These are phyloP conservation scores for Sporothrix globosa DNA, from an alignment of 2,329 filamentous ascomycete species.

Conservation along the genomic window DNA sequence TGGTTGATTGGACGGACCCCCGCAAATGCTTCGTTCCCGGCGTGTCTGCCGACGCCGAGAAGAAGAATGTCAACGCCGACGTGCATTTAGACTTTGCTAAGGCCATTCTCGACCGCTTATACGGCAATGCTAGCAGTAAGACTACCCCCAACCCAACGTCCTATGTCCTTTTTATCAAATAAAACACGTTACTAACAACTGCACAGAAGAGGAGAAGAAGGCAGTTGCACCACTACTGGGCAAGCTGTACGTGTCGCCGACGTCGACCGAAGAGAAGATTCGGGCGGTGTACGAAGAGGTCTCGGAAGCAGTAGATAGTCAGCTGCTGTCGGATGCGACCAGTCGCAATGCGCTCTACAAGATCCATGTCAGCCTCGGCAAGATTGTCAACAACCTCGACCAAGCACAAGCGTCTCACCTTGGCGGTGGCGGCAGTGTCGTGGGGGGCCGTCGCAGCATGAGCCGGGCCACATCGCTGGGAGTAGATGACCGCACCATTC, in stretches of 20 bases:
- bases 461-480: slow-evolving; percentile 52
- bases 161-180: neutral
- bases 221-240: slow-evolving; percentile 74
- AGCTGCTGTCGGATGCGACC: slow-evolving; percentile 62
- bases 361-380: slow-evolving; percentile 67
- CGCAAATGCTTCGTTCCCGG: slow-evolving; percentile 63
- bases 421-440: slow-evolving; percentile 28
- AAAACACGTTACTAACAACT: slow-evolving; percentile 39
- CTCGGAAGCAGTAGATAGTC: slow-evolving; percentile 65
- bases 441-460: slow-evolving; percentile 44
- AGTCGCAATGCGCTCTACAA: slow-evolving; percentile 69
- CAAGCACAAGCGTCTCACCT: slow-evolving; percentile 41
- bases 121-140: slow-evolving; percentile 69
- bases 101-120: slow-evolving; percentile 74
- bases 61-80: slow-evolving; percentile 70
- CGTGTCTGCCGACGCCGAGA: slow-evolving; percentile 56
- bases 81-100: slow-evolving; percentile 79
- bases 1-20: slow-evolving; percentile 95
- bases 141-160: neutral
- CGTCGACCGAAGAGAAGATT: slow-evolving; percentile 63
- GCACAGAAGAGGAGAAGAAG: slow-evolving; percentile 81
- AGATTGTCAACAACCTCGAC: slow-evolving; percentile 65
- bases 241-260: slow-evolving; percentile 77
- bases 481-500: slow-evolving; percentile 39
- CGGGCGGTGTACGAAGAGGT: slow-evolving; percentile 62